Conservation (phyloP, 768 basidiomycete species). For the Lentinula sp. region DNA sequence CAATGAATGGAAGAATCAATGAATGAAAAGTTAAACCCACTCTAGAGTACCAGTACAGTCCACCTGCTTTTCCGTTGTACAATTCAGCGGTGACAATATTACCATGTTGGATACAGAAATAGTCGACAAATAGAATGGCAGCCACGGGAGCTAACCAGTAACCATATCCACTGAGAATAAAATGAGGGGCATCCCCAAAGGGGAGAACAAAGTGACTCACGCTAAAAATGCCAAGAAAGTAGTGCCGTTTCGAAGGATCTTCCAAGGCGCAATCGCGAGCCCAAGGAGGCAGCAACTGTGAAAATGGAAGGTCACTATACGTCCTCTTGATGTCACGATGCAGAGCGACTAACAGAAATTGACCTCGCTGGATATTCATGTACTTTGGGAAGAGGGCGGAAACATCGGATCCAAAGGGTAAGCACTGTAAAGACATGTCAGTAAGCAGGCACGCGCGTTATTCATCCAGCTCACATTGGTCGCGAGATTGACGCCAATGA, state of each 20-base stretch:
- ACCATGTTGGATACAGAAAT: conserved; percentile 7
- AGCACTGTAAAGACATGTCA: conserved; percentile 1
- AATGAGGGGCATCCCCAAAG: not conserved
- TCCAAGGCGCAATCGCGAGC: conserved; percentile 13
- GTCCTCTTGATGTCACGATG: not conserved
- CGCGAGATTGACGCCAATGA: conserved; percentile 9
- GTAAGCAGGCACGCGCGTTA: not conserved
- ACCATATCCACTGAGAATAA: conserved; percentile 6
- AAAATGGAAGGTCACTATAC: not conserved
- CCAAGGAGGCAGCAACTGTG: conserved; percentile 10
- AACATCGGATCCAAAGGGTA: conserved; percentile 11
- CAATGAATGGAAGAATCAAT: not conserved
- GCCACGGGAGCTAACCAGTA: conserved; percentile 11
- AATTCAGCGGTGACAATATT: conserved; percentile 6
- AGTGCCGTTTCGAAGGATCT: conserved; percentile 8
- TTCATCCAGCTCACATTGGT: conserved; percentile 3
- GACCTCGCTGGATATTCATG: conserved; percentile 12
- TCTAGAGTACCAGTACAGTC: conserved; percentile 8
- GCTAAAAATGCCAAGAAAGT: conserved; percentile 9
- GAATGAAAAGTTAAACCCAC: not conserved
- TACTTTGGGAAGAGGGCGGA: conserved; percentile 12
- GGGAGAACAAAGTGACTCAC: not conserved
- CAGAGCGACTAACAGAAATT: conserved; percentile 5
- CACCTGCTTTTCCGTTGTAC: conserved; percentile 3
- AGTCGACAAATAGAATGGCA: conserved; percentile 9